Evolutionary conservation across 1,284 basidiomycete genomes (phyloP).

Genomic region (Marasmius oreades): DNA sequence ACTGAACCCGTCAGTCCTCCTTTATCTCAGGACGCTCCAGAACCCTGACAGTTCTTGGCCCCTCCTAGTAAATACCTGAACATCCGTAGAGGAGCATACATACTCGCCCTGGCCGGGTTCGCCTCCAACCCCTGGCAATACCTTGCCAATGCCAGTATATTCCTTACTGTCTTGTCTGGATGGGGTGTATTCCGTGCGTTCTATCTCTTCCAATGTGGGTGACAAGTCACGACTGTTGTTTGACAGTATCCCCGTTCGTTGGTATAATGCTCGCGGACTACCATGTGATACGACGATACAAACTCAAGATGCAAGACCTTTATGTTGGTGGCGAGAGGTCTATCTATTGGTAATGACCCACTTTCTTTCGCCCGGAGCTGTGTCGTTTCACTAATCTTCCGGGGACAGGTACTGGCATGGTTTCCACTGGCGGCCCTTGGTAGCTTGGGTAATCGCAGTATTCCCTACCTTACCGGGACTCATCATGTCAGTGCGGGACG

Average conservation of each 20-base stretch:
- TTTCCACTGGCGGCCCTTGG: constrained; percentile 18
- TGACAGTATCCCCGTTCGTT: constrained; percentile 16
- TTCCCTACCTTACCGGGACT: constrained; percentile 20
- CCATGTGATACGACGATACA: constrained; percentile 16
- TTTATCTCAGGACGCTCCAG: not conserved
- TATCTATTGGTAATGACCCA: constrained; percentile 15
- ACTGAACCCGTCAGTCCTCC: not conserved
- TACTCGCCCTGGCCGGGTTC: constrained; percentile 15
- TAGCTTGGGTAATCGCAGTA: constrained; percentile 17
- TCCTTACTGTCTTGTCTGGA: constrained; percentile 18
- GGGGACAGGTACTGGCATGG: constrained; percentile 16
- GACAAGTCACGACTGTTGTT: not conserved
- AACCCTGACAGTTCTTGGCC: not conserved
- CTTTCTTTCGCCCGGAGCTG: not conserved
- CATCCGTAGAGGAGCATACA: constrained; percentile 17
- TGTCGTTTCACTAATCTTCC: not conserved
- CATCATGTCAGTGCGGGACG: constrained; percentile 14
- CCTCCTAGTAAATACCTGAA: constrained; percentile 15
- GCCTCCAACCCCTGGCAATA: constrained; percentile 18
- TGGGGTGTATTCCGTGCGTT: constrained; percentile 17
- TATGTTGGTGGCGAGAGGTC: constrained; percentile 16
- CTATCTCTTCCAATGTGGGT: not conserved
- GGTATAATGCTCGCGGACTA: constrained; percentile 20
- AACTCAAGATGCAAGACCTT: constrained; percentile 16
- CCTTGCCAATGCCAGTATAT: constrained; percentile 16